A percentile compares a stretch with the other conserved stretches of the same genome.
Evolutionary conservation across 805 yeast species (phyloP).

Genomic region (Lachancea mirantina): DNA sequence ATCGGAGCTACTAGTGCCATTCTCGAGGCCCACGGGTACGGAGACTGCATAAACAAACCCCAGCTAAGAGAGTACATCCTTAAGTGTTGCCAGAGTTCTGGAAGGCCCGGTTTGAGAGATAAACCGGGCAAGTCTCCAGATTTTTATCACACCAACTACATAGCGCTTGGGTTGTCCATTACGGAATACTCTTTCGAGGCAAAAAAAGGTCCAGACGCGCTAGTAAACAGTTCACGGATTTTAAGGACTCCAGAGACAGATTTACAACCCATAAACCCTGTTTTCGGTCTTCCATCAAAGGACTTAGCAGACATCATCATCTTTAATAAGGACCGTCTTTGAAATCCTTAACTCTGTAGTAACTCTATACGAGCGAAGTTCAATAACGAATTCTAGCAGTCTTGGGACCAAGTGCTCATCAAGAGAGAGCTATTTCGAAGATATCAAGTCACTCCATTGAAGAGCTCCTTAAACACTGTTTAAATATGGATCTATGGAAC

Average conservation of each 20-base stretch:
- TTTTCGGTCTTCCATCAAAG: constrained; percentile 50
- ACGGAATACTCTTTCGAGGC: constrained; percentile 15
- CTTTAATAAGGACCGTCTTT: too few relatives aligned
- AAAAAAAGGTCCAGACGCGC: constrained; percentile 1
- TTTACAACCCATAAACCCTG: constrained; percentile 40
- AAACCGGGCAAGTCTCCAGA: constrained; percentile 81
- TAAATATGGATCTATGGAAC: too few relatives aligned
- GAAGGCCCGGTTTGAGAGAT: constrained; percentile 72
- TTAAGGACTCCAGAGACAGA: constrained; percentile 7
- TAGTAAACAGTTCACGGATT: constrained; percentile 5
- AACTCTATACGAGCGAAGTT: too few relatives aligned
- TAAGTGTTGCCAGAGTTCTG: constrained; percentile 60
- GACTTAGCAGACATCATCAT: too few relatives aligned
- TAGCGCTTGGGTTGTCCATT: constrained; percentile 57
- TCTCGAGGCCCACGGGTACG: constrained; percentile 26
- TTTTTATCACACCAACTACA: constrained; percentile 86
- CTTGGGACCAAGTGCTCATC: too few relatives aligned
- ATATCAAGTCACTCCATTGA: too few relatives aligned
- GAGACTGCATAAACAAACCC: constrained; percentile 41
- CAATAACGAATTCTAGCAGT: too few relatives aligned
- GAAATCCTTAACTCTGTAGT: too few relatives aligned
- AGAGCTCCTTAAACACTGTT: too few relatives aligned
- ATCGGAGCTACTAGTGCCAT: constrained; percentile 74
- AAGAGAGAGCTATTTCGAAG: too few relatives aligned
- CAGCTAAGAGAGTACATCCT: constrained; percentile 60